phyloP scores from a whole-genome alignment of 108 stramenopile genomes.

The Cyclotella sp. region DNA sequence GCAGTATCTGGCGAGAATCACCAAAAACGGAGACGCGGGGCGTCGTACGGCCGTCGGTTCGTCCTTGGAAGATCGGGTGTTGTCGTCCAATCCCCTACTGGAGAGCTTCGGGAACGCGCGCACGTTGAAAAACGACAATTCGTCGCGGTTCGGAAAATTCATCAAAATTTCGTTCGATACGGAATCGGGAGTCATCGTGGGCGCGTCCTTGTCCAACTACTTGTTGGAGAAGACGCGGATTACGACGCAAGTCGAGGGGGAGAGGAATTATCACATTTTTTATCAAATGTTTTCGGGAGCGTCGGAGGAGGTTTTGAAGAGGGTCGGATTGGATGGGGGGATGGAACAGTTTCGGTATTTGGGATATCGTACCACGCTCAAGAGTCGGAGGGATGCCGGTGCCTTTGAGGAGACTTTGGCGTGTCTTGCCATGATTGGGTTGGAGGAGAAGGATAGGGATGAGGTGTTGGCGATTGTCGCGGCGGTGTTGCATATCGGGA shows the following conservation, averaged over 20 bases:
- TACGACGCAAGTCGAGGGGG: constrained; percentile 88
- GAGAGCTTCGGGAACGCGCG: constrained; percentile 93
- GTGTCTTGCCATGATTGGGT: constrained; percentile 75
- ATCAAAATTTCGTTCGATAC: constrained; percentile 88
- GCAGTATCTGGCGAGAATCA: constrained; percentile 92
- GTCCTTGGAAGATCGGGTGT: constrained; percentile 88
- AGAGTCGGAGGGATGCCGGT: constrained; percentile 59
- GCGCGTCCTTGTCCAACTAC: constrained; percentile 88
- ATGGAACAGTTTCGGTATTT: constrained; percentile 72
- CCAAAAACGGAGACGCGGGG: constrained; percentile 39
- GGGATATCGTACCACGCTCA: constrained; percentile 50
- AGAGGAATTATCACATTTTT: constrained; percentile 98
- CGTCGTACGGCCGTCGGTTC: constrained; percentile 25
- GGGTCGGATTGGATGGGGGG: constrained; percentile 65
- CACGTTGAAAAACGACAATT: constrained; percentile 91
- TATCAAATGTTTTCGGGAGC: constrained; percentile 92
- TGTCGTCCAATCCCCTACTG: constrained; percentile 91
- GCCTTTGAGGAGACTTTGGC: constrained; percentile 72
- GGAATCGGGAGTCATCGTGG: constrained; percentile 73
- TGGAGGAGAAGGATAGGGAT: constrained; percentile 62
- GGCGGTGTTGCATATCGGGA: constrained; percentile 92
- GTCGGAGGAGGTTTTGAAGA: constrained; percentile 51
- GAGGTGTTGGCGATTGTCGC: constrained; percentile 80
- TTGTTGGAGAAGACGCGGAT: constrained; percentile 96
- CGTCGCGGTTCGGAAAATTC: constrained; percentile 94